These are phyloP conservation scores for Daldinia eschscholtzii DNA, from an alignment of 2,329 filamentous ascomycete species.

Conservation along the genomic window DNA sequence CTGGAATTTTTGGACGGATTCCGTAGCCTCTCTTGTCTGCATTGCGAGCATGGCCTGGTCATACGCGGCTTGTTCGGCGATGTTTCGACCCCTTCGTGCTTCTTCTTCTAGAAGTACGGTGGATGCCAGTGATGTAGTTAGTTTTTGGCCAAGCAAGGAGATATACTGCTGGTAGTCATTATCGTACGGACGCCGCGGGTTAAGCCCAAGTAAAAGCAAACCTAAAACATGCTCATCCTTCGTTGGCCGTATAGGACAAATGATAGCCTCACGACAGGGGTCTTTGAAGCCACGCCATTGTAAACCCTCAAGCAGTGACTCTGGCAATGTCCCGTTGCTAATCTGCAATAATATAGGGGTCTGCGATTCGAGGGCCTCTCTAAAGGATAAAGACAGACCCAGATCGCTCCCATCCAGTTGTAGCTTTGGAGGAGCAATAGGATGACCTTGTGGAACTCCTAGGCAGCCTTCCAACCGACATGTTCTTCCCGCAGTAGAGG, in stretches of 20 bases:
- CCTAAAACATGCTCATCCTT: conserved; percentile 75
- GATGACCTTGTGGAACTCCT: conserved; percentile 60
- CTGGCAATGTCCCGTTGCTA: conserved; percentile 67
- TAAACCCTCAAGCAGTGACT: conserved; percentile 69
- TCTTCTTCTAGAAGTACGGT: conserved; percentile 80
- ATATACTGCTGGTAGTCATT: conserved; percentile 79
- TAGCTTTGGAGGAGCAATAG: conserved; percentile 57
- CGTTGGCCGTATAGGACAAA: conserved; percentile 76
- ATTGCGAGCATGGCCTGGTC: conserved; percentile 75
- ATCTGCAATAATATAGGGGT: conserved; percentile 58
- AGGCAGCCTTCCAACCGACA: conserved; percentile 61
- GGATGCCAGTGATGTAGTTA: conserved; percentile 76
- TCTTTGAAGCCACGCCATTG: conserved; percentile 74
- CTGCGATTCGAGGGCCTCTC: conserved; percentile 55
- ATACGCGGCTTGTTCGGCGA: conserved; percentile 74
- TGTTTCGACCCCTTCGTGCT: conserved; percentile 67
- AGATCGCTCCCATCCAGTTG: conserved; percentile 55
- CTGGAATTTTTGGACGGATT: conserved; percentile 74
- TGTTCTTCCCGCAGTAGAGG: conserved; percentile 52
- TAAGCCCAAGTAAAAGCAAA: conserved; percentile 76
- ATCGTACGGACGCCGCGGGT: conserved; percentile 78
- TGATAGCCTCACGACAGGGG: conserved; percentile 72
- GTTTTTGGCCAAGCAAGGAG: conserved; percentile 65
- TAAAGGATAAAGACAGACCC: conserved; percentile 57
- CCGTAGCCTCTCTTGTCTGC: conserved; percentile 63